Base-by-base conservation (phyloP, 306 rosid species). In the Trifolium repens region DNA sequence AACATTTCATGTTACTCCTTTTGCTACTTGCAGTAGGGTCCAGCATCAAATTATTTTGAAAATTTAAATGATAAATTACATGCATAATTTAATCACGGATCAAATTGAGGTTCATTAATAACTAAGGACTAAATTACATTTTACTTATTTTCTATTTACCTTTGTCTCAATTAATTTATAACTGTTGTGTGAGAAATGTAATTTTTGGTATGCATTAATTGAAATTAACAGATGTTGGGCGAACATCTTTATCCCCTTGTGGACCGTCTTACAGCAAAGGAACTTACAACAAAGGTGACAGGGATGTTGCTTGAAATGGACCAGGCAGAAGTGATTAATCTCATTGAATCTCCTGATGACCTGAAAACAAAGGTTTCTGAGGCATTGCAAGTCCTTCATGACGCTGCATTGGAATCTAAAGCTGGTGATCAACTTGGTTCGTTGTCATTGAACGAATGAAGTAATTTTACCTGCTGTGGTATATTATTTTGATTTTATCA, bases 231-330 rank as follows among this genome's bases (percentile, higher is more conserved):
- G 98, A 88, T 90, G 91, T 81, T 94, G 32, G 97, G 97, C 50
- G 98, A 91, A 74, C 91, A 91, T 43, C 68, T 94, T 22, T 94
- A 87, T 86, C 98, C 98, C 2, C 93, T 91, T 0, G 98, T 94
- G 62, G 88, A 87, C 16, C 89, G 79, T 2, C 84, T 94, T 60
- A 88, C 92, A 42, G 83, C 83, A 11, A 83, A 75, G n/a, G 75
- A 69, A 54, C 59, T 81, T 47, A 67, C 96, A 0, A 89, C 94
- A 13, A 94, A 91, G 89, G 96, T 94, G 71, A 94, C 96, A 0
- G 96, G 98, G 63, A 90, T 91, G 97, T 65, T 90, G 79, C 87
- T 94, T 76, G 98, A 94, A 84, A 94, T 94, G 98, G 98, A 94
- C 67, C 97, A 86, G 69, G 82, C 98, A 0, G 98, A 94, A 86